Percentiles rank a stretch among this genome's conserved stretches.
These are phyloP conservation scores for Alternaria infectoria DNA, from an alignment of 2,329 filamentous ascomycete genomes.

Conservation along the genomic window DNA sequence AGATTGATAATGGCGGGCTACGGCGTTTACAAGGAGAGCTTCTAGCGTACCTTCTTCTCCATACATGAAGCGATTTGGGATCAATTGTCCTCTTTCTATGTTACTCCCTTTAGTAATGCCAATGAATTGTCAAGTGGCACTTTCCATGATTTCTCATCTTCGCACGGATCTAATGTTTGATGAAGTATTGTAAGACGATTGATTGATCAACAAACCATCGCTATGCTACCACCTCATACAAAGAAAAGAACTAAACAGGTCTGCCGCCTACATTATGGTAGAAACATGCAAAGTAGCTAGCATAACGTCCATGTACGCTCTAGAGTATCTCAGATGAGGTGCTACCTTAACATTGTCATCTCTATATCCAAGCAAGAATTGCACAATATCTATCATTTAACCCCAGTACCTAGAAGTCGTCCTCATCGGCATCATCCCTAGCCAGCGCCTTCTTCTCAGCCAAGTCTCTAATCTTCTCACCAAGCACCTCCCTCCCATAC, in stretches of 20 bases:
- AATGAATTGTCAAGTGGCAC: conserved; percentile 26
- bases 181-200: not conserved
- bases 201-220: not conserved
- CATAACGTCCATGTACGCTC: too few relatives aligned
- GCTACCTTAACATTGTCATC: not conserved
- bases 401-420: conserved; percentile 5
- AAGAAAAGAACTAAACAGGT: not conserved
- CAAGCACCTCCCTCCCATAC: conserved; percentile 79
- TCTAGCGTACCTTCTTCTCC: conserved; percentile 18
- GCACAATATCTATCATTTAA: not conserved
- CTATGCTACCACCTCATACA: not conserved
- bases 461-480: conserved; percentile 88
- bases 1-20: conserved; percentile 24
- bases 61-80: conserved; percentile 35
- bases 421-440: conserved; percentile 45
- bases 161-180: not conserved
- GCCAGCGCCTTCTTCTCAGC: conserved; percentile 73
- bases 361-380: not conserved
- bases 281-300: rapidly evolving
- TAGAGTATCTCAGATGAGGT: too few relatives aligned
- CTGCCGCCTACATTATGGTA: not conserved
- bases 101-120: conserved; percentile 38
- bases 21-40: conserved; percentile 27
- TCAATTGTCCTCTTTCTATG: conserved; percentile 34
- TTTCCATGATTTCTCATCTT: not conserved